Percentiles rank a stretch among this genome's conserved stretches.
These are phyloP conservation scores for Chrysoporthe cubensis DNA, from an alignment of 2,329 filamentous ascomycete species.

Conservation along the genomic window DNA sequence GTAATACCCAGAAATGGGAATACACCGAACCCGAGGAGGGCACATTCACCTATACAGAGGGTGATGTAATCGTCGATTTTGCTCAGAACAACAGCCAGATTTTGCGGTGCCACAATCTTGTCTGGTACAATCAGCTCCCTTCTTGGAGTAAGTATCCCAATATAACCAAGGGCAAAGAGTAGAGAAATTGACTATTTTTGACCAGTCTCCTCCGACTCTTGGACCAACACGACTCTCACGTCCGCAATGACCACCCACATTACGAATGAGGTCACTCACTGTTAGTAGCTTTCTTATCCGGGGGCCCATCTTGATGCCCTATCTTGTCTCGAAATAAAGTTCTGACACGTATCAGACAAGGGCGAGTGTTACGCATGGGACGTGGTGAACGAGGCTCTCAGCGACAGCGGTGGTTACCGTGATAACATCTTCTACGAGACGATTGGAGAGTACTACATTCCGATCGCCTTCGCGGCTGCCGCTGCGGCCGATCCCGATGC, in stretches of 20 bases:
- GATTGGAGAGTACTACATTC: conserved; percentile 61
- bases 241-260: conserved; percentile 62
- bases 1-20: conserved; percentile 68
- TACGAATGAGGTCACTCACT: conserved; percentile 59
- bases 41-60: conserved; percentile 61
- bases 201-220: conserved; percentile 43
- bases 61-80: conserved; percentile 56
- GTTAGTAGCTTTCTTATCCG: not conserved
- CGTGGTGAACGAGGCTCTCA: conserved; percentile 66
- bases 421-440: conserved; percentile 57
- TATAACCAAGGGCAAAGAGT: not conserved
- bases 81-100: conserved; percentile 53
- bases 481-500: conserved; percentile 57
- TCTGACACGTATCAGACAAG: conserved; percentile 41
- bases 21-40: conserved; percentile 59
- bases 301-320: too few species aligned
- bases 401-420: conserved; percentile 54
- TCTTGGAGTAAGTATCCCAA: conserved; percentile 43
- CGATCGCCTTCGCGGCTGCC: conserved; percentile 60
- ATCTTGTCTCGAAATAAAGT: not conserved
- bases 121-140: conserved; percentile 57
- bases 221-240: conserved; percentile 62
- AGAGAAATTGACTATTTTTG: not conserved
- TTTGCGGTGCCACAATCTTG: conserved; percentile 66
- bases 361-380: conserved; percentile 67